A percentile compares a stretch with the other conserved stretches of the same genome.
Conservation (phyloP, 2,329 filamentous ascomycete genomes). For the Talaromyces atroroseus region DNA sequence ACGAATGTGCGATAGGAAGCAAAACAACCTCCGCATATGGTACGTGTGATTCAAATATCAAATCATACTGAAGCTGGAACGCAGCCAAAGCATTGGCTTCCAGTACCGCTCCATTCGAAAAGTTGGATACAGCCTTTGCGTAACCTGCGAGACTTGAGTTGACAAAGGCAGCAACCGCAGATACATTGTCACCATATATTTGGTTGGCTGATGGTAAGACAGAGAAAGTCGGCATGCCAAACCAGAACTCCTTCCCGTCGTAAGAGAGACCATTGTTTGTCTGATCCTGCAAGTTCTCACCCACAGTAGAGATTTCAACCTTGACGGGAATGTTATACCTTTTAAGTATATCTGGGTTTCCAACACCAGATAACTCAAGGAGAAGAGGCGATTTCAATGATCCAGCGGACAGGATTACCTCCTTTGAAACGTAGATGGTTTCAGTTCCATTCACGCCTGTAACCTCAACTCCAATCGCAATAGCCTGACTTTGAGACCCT, state of each 20-base stretch:
- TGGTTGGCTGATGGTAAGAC: slow-evolving; percentile 12
- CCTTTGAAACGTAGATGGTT: slow-evolving; percentile 34
- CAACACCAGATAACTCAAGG: slow-evolving; percentile 57
- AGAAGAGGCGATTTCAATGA: slow-evolving; percentile 52
- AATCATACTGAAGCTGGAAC: slow-evolving; percentile 25
- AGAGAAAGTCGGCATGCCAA: not conserved
- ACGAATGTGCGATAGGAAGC: slow-evolving; percentile 16
- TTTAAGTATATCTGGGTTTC: slow-evolving; percentile 32
- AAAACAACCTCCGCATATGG: slow-evolving; percentile 26
- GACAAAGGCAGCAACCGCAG: slow-evolving; percentile 16
- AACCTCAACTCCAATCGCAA: slow-evolving; percentile 27
- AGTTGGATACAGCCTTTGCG: slow-evolving; percentile 15
- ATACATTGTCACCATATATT: slow-evolving; percentile 20
- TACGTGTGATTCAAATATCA: slow-evolving; percentile 23
- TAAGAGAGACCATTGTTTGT: slow-evolving; percentile 20
- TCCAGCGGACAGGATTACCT: slow-evolving; percentile 58
- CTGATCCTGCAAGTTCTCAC: slow-evolving; percentile 48
- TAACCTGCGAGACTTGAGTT: slow-evolving; percentile 19
- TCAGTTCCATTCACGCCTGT: slow-evolving; percentile 21
- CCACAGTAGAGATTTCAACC: slow-evolving; percentile 36
- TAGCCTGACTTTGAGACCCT: slow-evolving; percentile 12
- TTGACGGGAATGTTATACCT: slow-evolving; percentile 22
- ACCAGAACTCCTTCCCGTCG: not conserved
- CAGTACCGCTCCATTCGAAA: slow-evolving; percentile 20
- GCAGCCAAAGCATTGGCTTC: slow-evolving; percentile 18